Percentiles rank a stretch among this genome's conserved stretches.
Conservation (phyloP, 2,329 filamentous ascomycete genomes). For the Xylariaceae sp. region DNA sequence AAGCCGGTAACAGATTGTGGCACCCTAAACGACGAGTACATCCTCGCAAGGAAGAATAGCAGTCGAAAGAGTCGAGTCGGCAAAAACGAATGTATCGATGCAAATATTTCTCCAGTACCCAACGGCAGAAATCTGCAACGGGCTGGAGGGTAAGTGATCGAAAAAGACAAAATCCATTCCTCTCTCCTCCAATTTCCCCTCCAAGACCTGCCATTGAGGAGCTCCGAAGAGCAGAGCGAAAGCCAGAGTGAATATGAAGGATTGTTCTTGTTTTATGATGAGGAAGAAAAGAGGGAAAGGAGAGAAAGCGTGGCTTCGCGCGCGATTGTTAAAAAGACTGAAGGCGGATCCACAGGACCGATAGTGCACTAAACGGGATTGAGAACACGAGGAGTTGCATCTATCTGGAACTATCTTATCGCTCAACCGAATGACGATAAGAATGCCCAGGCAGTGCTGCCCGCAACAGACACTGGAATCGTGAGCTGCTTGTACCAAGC, state of each 20-base stretch:
- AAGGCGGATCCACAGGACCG: background rate
- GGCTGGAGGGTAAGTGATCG: conserved; percentile 57
- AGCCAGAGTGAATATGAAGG: conserved; percentile 66
- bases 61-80: too few species aligned
- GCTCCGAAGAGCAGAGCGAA: conserved; percentile 45
- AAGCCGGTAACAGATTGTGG: too few species aligned
- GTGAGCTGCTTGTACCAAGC: too few species aligned
- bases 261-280: conserved; percentile 42
- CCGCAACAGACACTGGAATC: too few species aligned
- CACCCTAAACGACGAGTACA: too few species aligned
- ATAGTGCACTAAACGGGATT: too few species aligned
- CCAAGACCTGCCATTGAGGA: conserved; percentile 54
- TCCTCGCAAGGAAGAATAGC: too few species aligned
- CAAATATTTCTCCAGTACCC: conserved; percentile 37
- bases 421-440: too few species aligned
- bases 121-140: conserved; percentile 32
- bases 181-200: conserved; percentile 69
- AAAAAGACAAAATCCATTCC: conserved; percentile 39
- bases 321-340: background rate
- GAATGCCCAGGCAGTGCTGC: too few species aligned
- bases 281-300: conserved; percentile 27
- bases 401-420: too few species aligned
- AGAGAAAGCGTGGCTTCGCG: background rate
- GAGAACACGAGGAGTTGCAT: too few species aligned
- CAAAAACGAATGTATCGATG: conserved; percentile 34